Evolutionary conservation across 164 flowering plant species (phyloP).

Genomic region (Cinnamomum micranthum): DNA sequence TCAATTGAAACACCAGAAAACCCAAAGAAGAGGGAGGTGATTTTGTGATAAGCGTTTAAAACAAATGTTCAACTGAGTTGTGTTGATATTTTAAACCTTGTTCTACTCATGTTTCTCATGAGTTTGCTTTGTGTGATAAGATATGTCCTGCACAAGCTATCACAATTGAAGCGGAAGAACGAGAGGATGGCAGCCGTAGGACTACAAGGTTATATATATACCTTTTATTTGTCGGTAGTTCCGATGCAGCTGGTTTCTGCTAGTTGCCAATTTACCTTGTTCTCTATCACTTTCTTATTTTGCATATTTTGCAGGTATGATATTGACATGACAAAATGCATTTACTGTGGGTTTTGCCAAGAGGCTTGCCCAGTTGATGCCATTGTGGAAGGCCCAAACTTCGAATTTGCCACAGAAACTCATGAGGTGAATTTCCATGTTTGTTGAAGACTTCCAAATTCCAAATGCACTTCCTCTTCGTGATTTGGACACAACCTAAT

Average conservation of each 20-base stretch:
- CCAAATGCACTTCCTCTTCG: neutral
- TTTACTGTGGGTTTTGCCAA: conserved; percentile 99
- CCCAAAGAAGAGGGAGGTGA: too few species aligned
- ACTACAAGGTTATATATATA: conserved; percentile 65
- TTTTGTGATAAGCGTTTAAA: too few species aligned
- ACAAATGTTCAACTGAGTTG: too few species aligned
- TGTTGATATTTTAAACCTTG: neutral
- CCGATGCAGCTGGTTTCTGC: neutral
- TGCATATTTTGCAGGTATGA: conserved; percentile 63
- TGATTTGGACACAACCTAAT: neutral
- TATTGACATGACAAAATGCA: conserved; percentile 99
- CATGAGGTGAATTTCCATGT: conserved; percentile 63
- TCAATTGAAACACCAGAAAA: too few species aligned
- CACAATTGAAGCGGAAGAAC: conserved; percentile 97
- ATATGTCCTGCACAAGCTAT: conserved; percentile 99
- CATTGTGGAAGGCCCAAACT: conserved; percentile 99
- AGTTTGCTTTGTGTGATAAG: conserved; percentile 29
- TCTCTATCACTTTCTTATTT: conserved; percentile 1
- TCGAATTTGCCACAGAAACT: conserved; percentile 96
- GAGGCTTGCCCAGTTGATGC: conserved; percentile 99
- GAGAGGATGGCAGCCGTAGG: conserved; percentile 99
- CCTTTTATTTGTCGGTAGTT: conserved; percentile 1
- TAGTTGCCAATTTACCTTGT: conserved; percentile 1
- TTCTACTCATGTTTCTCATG: neutral
- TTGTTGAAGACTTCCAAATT: neutral